phyloP scores from a whole-genome alignment of 108 stramenopile genomes.

The Nitzschia palea region DNA sequence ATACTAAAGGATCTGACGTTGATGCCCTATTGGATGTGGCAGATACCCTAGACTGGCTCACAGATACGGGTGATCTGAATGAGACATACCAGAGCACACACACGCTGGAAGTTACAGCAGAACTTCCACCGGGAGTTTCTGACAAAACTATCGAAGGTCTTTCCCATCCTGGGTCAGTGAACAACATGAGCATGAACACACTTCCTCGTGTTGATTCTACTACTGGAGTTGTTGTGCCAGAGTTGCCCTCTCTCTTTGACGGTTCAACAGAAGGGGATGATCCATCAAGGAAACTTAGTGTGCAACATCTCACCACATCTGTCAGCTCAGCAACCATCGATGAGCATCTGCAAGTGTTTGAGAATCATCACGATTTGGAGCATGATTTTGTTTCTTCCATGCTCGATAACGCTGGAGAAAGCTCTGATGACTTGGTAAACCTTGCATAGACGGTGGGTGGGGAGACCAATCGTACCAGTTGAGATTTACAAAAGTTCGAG shows the following conservation, averaged over 20 bases:
- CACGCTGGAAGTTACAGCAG: not conserved
- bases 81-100: constrained; percentile 57
- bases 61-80: constrained; percentile 78
- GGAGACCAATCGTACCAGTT: not conserved
- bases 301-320: constrained; percentile 5
- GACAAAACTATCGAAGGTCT: not conserved
- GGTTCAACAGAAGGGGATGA: constrained; percentile 15
- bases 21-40: constrained; percentile 82
- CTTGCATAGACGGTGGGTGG: constrained; percentile 1
- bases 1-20: constrained; percentile 79
- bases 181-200: constrained; percentile 32
- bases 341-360: constrained; percentile 55
- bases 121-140: constrained; percentile 2
- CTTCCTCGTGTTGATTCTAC: constrained; percentile 33
- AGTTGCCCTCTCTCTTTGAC: constrained; percentile 61
- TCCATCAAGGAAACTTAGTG: constrained; percentile 8
- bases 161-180: constrained; percentile 8
- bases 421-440: constrained; percentile 22
- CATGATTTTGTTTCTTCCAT: constrained; percentile 85
- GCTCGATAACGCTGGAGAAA: constrained; percentile 56
- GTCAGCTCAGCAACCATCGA: constrained; percentile 27
- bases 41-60: constrained; percentile 79
- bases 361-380: constrained; percentile 59
- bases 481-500: too few relatives aligned
- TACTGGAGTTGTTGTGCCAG: constrained; percentile 37